Conservation (phyloP, 345 rosid species). For the Citrus reticulata region DNA sequence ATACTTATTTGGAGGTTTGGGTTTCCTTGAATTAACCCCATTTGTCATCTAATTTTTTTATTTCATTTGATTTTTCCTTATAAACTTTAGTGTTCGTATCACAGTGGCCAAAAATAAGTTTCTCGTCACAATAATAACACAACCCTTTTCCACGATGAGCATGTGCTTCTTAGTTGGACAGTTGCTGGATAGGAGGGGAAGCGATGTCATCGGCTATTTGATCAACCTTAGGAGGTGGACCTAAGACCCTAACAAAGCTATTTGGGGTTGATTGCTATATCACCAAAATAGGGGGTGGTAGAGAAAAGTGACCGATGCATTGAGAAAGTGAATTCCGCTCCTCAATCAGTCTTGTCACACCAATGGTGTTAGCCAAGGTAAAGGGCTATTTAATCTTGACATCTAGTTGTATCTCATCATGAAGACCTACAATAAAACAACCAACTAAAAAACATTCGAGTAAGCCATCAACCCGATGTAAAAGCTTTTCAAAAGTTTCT, state of each 20-base stretch:
- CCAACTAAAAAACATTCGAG: not conserved
- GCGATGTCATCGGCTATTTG: accelerated
- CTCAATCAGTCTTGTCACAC: not conserved
- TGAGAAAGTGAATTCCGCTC: not conserved
- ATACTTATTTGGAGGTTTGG: too few relatives aligned
- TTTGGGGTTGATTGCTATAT: not conserved
- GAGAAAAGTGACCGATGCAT: not conserved
- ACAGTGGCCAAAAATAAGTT: not conserved
- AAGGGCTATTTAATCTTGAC: not conserved
- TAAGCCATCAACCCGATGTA: not conserved
- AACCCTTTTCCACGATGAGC: not conserved
- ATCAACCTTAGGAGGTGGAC: not conserved
- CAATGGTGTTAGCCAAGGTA: not conserved
- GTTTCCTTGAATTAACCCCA: too few relatives aligned
- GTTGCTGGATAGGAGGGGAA: not conserved
- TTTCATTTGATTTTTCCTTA: too few relatives aligned
- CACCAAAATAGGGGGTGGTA: not conserved
- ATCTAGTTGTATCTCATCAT: not conserved
- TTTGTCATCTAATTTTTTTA: too few relatives aligned
- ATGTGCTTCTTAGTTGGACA: not conserved
- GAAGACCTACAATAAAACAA: not conserved
- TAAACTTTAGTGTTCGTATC: too few relatives aligned
- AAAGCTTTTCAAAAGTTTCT: not conserved
- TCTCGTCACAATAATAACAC: not conserved
- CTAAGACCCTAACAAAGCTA: not conserved